Evolutionary conservation across 2,329 filamentous ascomycete species (phyloP).

Genomic region (Hymenoscyphus infarciens): DNA sequence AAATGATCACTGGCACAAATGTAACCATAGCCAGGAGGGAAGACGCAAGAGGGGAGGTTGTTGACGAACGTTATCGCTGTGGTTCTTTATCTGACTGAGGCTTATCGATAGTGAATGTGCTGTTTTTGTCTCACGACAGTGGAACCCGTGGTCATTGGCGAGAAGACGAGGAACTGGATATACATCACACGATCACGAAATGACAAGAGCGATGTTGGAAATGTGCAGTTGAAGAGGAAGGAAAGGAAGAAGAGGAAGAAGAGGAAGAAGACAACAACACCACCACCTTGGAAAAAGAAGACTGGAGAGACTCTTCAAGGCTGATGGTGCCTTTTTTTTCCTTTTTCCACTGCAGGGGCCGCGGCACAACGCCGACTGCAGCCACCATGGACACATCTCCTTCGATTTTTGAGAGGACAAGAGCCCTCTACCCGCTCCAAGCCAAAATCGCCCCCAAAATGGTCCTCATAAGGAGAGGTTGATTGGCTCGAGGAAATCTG

Average conservation of each 20-base stretch:
- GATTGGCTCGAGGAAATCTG: not conserved
- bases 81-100: not conserved
- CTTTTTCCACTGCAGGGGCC: slow-evolving; percentile 1
- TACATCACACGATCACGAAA: not conserved
- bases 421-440: not conserved
- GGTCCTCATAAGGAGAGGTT: not conserved
- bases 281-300: not conserved
- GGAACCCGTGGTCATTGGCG: slow-evolving; percentile 1
- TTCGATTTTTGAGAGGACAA: not conserved
- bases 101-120: not conserved
- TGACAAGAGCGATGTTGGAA: not conserved
- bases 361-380: not conserved
- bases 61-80: not conserved
- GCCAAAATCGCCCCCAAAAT: not conserved
- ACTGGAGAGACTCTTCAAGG: not conserved
- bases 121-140: slow-evolving; percentile 1
- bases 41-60: not conserved
- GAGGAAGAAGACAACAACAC: not conserved
- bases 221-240: not conserved
- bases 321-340: not conserved
- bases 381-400: not conserved
- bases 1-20: not conserved
- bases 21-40: not conserved
- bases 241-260: too few species aligned
- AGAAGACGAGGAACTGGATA: not conserved